phyloP scores from a whole-genome alignment of 2,329 filamentous ascomycete genomes.

The Trichoderma arundinaceum region DNA sequence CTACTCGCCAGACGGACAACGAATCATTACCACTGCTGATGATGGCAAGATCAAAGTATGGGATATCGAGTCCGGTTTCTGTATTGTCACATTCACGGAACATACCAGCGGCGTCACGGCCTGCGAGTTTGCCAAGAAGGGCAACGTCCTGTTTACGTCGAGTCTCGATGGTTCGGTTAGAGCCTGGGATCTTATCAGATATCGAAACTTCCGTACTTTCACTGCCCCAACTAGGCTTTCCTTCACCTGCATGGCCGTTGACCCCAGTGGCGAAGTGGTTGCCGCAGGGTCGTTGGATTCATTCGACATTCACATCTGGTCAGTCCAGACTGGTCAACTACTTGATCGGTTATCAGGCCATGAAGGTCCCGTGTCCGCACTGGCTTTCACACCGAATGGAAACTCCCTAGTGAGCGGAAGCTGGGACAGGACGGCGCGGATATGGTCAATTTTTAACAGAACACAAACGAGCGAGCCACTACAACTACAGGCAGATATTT shows the following conservation, averaged over 20 bases:
- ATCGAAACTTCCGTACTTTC: conserved; percentile 96
- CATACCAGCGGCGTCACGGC: conserved; percentile 93
- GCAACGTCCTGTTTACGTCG: conserved; percentile 93
- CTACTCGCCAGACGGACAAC: conserved; percentile 92
- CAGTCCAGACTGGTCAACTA: conserved; percentile 94
- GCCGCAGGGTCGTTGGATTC: conserved; percentile 95
- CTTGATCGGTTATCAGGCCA: conserved; percentile 90
- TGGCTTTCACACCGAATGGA: conserved; percentile 89
- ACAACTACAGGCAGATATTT: conserved; percentile 87
- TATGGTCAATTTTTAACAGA: conserved; percentile 94
- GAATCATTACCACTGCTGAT: conserved; percentile 90
- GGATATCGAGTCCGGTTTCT: conserved; percentile 96
- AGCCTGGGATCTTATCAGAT: conserved; percentile 95
- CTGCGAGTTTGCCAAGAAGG: conserved; percentile 92
- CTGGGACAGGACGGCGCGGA: conserved; percentile 93
- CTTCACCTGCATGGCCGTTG: conserved; percentile 94
- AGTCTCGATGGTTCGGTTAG: conserved; percentile 92
- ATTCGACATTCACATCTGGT: conserved; percentile 98
- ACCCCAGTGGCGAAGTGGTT: conserved; percentile 94
- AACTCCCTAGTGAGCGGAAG: conserved; percentile 85
- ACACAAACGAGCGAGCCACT: conserved; percentile 95
- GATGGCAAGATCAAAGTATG: conserved; percentile 99
- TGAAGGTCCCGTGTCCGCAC: conserved; percentile 87
- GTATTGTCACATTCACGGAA: conserved; percentile 96
- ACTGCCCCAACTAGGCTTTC: conserved; percentile 90